A percentile compares a stretch with the other conserved stretches of the same genome.
These are phyloP conservation scores for Pleurotus salmoneostramineus DNA, from an alignment of 768 basidiomycete genomes.

Conservation along the genomic window DNA sequence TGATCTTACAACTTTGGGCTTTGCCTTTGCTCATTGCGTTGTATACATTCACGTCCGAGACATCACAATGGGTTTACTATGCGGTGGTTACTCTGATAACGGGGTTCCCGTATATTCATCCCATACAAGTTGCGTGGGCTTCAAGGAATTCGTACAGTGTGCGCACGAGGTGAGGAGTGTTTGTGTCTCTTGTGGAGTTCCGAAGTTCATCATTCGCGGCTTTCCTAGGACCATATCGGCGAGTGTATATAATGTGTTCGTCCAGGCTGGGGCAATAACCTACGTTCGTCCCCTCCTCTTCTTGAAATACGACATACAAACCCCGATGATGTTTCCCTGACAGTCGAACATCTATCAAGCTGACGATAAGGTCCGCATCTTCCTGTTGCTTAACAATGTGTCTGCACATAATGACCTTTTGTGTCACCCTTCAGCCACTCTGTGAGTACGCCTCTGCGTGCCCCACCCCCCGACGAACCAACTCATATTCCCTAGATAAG, in stretches of 20 bases:
- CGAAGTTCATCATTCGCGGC: too few species aligned
- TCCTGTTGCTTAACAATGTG: neutral
- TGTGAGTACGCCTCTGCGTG: too few species aligned
- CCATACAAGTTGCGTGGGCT: conserved; percentile 53
- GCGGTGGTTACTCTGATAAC: conserved; percentile 50
- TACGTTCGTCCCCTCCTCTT: conserved; percentile 27
- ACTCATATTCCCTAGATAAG: too few species aligned
- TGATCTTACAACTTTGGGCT: conserved; percentile 59
- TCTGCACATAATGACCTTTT: neutral
- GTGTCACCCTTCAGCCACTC: too few species aligned
- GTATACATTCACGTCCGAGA: conserved; percentile 42
- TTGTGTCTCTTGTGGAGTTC: too few species aligned
- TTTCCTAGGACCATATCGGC: conserved; percentile 35
- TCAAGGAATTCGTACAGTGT: conserved; percentile 62
- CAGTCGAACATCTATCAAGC: conserved; percentile 53
- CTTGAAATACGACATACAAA: neutral
- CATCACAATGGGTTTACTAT: conserved; percentile 55
- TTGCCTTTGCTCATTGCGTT: conserved; percentile 56
- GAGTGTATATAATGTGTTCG: conserved; percentile 60
- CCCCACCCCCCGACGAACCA: too few species aligned
- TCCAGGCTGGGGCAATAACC: conserved; percentile 52
- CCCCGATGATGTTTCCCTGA: neutral
- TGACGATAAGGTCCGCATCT: conserved; percentile 37
- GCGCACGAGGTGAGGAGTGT: conserved; percentile 35
- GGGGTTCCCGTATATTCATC: conserved; percentile 51